Conservation (phyloP, 257 asterid genomes). For the Ballota nigra region DNA sequence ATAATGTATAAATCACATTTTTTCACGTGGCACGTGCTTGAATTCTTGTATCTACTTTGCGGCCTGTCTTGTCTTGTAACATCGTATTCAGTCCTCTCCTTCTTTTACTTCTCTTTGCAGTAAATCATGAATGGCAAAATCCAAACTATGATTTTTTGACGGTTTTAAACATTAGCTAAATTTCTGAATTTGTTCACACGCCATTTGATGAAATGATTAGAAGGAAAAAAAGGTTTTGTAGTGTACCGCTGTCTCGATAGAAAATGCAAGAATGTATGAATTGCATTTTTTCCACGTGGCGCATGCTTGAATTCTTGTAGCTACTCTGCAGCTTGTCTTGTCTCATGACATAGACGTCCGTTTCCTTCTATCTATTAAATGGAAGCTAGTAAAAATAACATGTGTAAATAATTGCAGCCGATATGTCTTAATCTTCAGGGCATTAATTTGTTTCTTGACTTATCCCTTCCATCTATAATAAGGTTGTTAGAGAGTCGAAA, state of each 20-base stretch:
- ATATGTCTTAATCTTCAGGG: neutral
- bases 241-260: neutral
- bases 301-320: conserved; percentile 10
- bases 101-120: conserved; percentile 19
- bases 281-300: conserved; percentile 1
- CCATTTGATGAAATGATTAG: neutral
- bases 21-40: conserved; percentile 11
- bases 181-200: neutral
- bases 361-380: neutral
- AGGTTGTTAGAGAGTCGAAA: conserved; percentile 3
- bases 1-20: neutral
- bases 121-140: neutral
- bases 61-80: conserved; percentile 10
- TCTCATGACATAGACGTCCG: too few species aligned
- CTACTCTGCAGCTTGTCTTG: conserved; percentile 11
- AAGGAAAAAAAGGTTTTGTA: neutral
- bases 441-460: neutral
- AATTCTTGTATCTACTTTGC: neutral
- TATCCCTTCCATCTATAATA: conserved; percentile 1
- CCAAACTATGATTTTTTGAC: neutral
- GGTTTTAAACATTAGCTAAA: neutral
- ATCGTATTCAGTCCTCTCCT: neutral
- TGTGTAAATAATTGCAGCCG: neutral
- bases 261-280: neutral
- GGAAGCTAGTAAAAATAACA: neutral